These are phyloP conservation scores for Labyrinthula sp. DNA, from an alignment of 352 stramenopile genomes.

Conservation along the genomic window DNA sequence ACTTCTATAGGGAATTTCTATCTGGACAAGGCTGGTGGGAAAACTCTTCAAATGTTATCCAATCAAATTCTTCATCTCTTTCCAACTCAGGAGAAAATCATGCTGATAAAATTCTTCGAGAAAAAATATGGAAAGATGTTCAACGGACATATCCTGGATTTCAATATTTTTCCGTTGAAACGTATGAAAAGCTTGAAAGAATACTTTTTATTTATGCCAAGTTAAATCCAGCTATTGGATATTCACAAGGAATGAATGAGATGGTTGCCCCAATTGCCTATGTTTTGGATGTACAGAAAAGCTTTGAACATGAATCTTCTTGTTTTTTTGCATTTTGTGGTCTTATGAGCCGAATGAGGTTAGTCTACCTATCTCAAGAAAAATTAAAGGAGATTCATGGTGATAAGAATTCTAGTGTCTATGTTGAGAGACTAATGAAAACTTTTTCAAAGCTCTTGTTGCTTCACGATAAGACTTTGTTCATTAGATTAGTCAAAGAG, in stretches of 20 bases:
- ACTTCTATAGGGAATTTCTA: no score
- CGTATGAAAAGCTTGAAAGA: conserved; percentile 39
- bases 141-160: conserved; percentile 48
- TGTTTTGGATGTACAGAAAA: conserved; percentile 30
- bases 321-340: conserved; percentile 50
- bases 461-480: conserved; percentile 38
- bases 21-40: no score
- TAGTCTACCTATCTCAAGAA: conserved; percentile 45
- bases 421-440: conserved; percentile 12
- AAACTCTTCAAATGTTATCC: no score
- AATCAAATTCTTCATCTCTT: no score
- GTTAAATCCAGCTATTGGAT: conserved; percentile 50
- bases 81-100: no score
- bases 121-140: conserved; percentile 56
- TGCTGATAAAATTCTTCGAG: no score
- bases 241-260: conserved; percentile 68
- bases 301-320: conserved; percentile 41
- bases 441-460: no score
- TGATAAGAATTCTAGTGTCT: not conserved
- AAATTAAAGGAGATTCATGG: conserved; percentile 27
- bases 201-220: conserved; percentile 57
- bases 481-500: conserved; percentile 37
- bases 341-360: conserved; percentile 48
- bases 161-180: conserved; percentile 47
- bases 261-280: conserved; percentile 51